Evolutionary conservation across 139 green algal genomes (phyloP), one percentile per base, ranked within the genome.

Genomic region (Asterochloris erici): DNA sequence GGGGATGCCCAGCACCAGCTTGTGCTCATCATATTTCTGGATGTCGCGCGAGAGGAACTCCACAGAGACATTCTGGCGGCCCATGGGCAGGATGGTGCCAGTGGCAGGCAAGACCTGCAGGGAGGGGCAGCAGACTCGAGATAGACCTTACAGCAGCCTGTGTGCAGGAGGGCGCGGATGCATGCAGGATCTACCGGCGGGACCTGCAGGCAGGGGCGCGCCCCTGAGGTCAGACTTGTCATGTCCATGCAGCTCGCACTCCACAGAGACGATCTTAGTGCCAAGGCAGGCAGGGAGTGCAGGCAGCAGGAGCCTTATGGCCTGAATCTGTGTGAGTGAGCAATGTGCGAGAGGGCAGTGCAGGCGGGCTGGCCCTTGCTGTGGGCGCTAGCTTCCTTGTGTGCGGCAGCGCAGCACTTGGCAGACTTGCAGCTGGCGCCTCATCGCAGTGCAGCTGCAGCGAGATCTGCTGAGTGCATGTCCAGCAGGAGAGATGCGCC

Each of bases 1-100:
- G 0, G 91, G 90, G 21, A 96, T 90, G 79, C 94, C 93, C 82
- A 97, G 81, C 12, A 91, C 83, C 77, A 95, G 81, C n/a, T 70
- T 54, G 28, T 69, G 79, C 63, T 85, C 76, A 83, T 88, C 79
- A 79, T 91, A 93, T 11, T 75, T 81, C 81, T 91, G 87, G 19
- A 91, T 83, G 28, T 62, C 66, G 63, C 84, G 86, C 4, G 85
- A 81, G 29, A 91, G 79, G 62, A 95, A 92, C 80, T 95, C 90
- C 11, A 96, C 68, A 38, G 77, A 68, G 19, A 95, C 78, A 12
- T 85, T 85, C 64, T 91, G 86, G 63, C 85, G 87, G 24, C 86
- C 90, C 47, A 87, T 74, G 10, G 91, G 91, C 74, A 92, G 86
- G n/a, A 96, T 88, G 60, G 82, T 87, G 47, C 93, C 93, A 23